phyloP scores from a whole-genome alignment of 768 basidiomycete genomes.

The Auricularia auricula-judae region DNA sequence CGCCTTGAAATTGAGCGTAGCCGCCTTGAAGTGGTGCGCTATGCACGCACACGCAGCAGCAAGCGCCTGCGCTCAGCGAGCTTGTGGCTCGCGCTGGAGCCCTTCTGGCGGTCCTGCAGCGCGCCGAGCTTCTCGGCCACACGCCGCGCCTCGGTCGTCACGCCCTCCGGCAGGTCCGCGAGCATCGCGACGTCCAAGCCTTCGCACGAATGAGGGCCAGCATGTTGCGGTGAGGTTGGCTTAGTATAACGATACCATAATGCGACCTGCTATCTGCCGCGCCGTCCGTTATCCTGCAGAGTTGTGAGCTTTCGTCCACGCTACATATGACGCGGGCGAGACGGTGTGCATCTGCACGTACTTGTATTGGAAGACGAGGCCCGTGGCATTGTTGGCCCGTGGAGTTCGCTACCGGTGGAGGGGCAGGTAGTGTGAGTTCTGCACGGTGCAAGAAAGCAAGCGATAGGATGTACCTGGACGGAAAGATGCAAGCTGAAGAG shows the following conservation, averaged over 20 bases:
- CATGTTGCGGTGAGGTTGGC: background rate
- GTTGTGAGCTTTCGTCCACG: no score
- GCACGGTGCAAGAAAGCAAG: background rate
- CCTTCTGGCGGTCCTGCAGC: conserved; percentile 44
- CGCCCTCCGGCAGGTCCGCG: conserved; percentile 70
- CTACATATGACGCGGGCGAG: no score
- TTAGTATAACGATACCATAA: conserved; percentile 41
- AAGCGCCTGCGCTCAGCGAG: conserved; percentile 54
- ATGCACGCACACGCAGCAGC: conserved; percentile 44
- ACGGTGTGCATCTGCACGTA: conserved; percentile 15
- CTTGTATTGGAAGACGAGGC: conserved; percentile 74
- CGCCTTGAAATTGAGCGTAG: background rate
- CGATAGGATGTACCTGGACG: conserved; percentile 44
- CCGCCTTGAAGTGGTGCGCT: no score
- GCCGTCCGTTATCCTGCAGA: conserved; percentile 61
- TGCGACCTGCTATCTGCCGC: conserved; percentile 49
- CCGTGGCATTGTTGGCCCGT: conserved; percentile 44
- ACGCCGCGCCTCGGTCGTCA: conserved; percentile 50
- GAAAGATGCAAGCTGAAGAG: conserved; percentile 63
- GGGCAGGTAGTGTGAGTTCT: background rate
- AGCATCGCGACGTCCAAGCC: conserved; percentile 83
- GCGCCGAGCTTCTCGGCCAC: conserved; percentile 50
- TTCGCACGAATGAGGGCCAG: conserved; percentile 21
- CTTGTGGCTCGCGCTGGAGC: conserved; percentile 50
- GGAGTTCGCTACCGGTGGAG: conserved; percentile 34